Percentiles rank a stretch among this genome's conserved stretches.
phyloP scores from a whole-genome alignment of 495 filamentous ascomycete species.

The Daldinia childiae region DNA sequence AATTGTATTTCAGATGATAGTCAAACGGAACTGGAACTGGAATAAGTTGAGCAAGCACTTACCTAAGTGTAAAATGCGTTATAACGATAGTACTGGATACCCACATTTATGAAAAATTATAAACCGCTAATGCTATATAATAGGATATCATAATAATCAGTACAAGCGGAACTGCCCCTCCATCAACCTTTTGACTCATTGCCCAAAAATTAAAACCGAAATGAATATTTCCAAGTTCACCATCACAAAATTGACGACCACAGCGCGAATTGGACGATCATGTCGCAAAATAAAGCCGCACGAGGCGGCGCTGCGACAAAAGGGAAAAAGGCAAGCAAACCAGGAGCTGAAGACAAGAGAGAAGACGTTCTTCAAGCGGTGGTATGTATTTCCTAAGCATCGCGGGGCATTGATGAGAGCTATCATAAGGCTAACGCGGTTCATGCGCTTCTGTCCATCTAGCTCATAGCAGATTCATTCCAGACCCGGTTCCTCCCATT shows the following conservation, averaged over 20 bases:
- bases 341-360: slow-evolving; percentile 68
- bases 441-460: slow-evolving; percentile 32
- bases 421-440: slow-evolving; percentile 26
- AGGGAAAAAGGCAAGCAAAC: slow-evolving; percentile 66
- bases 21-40: background rate
- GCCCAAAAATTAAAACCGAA: slow-evolving; percentile 6
- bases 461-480: slow-evolving; percentile 91
- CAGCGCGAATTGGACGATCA: slow-evolving; percentile 25
- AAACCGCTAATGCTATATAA: background rate
- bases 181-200: slow-evolving; percentile 33
- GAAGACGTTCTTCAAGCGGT: slow-evolving; percentile 93
- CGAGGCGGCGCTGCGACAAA: slow-evolving; percentile 53
- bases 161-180: slow-evolving; percentile 23
- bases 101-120: background rate
- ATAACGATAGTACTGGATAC: background rate
- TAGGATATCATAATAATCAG: background rate
- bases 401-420: slow-evolving; percentile 25
- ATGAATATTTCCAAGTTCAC: background rate
- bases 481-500: slow-evolving; percentile 92
- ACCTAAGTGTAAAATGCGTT: background rate
- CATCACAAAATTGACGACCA: background rate
- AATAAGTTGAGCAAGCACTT: background rate
- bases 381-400: slow-evolving; percentile 56
- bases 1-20: background rate
- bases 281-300: slow-evolving; percentile 59